Percentiles rank a stretch among this genome's conserved stretches.
Evolutionary conservation across 208 protist species (phyloP).

Genomic region (Kentomonas sorsogonicus): DNA sequence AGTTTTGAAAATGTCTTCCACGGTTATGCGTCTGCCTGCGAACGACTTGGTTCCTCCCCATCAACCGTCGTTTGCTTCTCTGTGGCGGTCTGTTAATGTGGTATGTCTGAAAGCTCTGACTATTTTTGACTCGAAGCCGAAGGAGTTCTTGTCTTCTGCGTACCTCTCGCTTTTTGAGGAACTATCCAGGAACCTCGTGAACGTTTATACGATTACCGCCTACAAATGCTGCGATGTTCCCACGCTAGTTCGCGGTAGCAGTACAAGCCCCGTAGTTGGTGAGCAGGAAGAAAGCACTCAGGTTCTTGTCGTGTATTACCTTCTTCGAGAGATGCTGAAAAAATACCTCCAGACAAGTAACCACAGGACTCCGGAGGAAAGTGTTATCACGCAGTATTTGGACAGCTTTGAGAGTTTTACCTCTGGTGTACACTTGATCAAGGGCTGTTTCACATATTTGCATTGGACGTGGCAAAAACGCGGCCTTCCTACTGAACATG

Average conservation of each 20-base stretch:
- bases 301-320: slow-evolving; percentile 76
- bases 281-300: slow-evolving; percentile 62
- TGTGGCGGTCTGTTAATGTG: slow-evolving; percentile 29
- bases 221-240: slow-evolving; percentile 63
- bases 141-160: slow-evolving; percentile 21
- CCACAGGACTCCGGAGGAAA: slow-evolving; percentile 19
- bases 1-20: too few relatives aligned
- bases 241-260: slow-evolving; percentile 47
- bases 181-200: slow-evolving; percentile 34
- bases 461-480: slow-evolving; percentile 81
- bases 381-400: slow-evolving; percentile 45
- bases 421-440: slow-evolving; percentile 54
- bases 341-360: slow-evolving; percentile 38
- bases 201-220: slow-evolving; percentile 52
- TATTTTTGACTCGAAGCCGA: slow-evolving; percentile 23
- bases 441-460: slow-evolving; percentile 70
- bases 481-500: slow-evolving; percentile 60
- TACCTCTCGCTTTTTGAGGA: slow-evolving; percentile 40
- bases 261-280: slow-evolving; percentile 40
- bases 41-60: too few relatives aligned
- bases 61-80: slow-evolving; percentile 31
- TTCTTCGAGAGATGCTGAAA: slow-evolving; percentile 67
- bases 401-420: slow-evolving; percentile 64
- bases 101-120: slow-evolving; percentile 27
- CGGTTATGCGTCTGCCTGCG: too few relatives aligned